Evolutionary conservation across 169 alveolate species (phyloP).

Genomic region (Cryptosporidium bovis): DNA sequence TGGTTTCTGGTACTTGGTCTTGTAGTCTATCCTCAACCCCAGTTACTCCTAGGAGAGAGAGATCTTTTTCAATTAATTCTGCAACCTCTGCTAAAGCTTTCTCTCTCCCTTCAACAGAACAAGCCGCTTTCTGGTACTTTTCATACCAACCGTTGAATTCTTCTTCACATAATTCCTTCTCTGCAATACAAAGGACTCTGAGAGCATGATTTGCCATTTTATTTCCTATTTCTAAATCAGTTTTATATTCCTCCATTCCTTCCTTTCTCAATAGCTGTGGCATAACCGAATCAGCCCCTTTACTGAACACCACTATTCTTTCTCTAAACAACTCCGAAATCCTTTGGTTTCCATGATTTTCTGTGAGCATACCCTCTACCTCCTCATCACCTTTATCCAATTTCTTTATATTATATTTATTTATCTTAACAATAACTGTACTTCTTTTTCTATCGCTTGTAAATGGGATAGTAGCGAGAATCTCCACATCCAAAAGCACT

Average conservation of each 20-base stretch:
- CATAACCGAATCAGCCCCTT: constrained; percentile 95
- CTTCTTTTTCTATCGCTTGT: constrained; percentile 84
- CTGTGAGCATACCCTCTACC: not conserved
- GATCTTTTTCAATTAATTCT: constrained; percentile 88
- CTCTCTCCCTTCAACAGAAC: constrained; percentile 81
- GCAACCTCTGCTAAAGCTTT: constrained; percentile 84
- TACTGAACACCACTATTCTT: constrained; percentile 83
- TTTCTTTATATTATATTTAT: constrained; percentile 48
- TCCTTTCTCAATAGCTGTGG: constrained; percentile 79
- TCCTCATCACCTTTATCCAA: too few relatives aligned
- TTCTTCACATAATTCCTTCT: constrained; percentile 87
- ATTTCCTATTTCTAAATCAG: constrained; percentile 76
- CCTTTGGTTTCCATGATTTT: not conserved
- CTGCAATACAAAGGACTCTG: constrained; percentile 91
- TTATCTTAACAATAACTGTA: constrained; percentile 82
- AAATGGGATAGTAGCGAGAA: constrained; percentile 84
- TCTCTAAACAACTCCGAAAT: constrained; percentile 36
- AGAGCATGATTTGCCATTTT: constrained; percentile 87
- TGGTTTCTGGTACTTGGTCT: constrained; percentile 96
- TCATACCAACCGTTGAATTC: constrained; percentile 82
- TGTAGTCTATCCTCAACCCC: constrained; percentile 97
- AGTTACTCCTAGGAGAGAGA: constrained; percentile 94
- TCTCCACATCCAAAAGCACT: constrained; percentile 78
- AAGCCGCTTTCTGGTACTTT: constrained; percentile 78
- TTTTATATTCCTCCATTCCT: constrained; percentile 77